Base-by-base conservation (phyloP, 2,329 filamentous ascomycete genomes). In the Calonectria henricotiae region DNA sequence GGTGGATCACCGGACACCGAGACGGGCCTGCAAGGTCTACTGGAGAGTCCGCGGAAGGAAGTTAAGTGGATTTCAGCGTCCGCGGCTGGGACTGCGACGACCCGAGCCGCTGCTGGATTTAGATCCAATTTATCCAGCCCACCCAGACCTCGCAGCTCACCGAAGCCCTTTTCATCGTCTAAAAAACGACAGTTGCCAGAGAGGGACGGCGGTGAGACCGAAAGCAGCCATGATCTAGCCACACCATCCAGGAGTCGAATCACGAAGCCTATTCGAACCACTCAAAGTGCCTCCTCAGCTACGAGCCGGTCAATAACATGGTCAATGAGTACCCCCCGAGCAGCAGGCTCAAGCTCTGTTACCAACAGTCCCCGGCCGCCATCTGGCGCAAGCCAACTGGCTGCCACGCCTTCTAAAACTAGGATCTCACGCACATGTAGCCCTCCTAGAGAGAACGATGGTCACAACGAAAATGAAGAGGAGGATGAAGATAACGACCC, bases 41-140 rank as follows among this genome's bases (percentile, higher is more conserved):
- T 87, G 81, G 82, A 86, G 64, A 83, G 80, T 15, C 83, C 82
- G 27, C 77, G 78, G 62, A 81, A 80, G 70, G 77, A 81, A 60
- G 70, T 72, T 30, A 77, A 74, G 66, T 73, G 75, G 62, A 78
- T 81, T 55, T 74, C 77, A 5, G 75, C 69, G 46, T 68, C 70
- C 8, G 68, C 74, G 7, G 69, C 74, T n/a, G 71, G 71, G 23
- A 67, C 71, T 1, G 70, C 75, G 3, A 71, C 71, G 27, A 79
- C 75, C 1, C 76, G 77, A 51, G 78, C 78, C 27, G 77, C 79
- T 13, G 76, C 77, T n/a, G 74, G 79, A 2, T 80, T 77, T 49
- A 35, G 61, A 13, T 73, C 79, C 4, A 74, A 73, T 7, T 58
- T 71, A 44, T 65, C 69, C 1, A 77, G 74, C 17, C 76, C 74